Evolutionary conservation across 2,329 filamentous ascomycete genomes (phyloP), one percentile per base, ranked within the genome.

Genomic region (Epichloe festucae): DNA sequence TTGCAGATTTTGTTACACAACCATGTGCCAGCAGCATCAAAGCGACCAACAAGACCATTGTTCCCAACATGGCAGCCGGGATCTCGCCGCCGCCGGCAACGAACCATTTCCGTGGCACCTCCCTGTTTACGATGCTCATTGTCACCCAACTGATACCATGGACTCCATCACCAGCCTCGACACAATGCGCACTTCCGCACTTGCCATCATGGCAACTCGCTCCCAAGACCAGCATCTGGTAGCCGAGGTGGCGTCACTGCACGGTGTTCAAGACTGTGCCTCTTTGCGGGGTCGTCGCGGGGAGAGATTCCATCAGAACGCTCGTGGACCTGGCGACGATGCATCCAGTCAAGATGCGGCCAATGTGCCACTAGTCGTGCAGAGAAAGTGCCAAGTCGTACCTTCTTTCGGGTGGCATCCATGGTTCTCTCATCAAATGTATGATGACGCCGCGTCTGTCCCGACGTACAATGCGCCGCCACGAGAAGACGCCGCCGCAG

Each of bases 381-480:
- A 46, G 21, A 43, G 46, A 15, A 42, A 50, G 38, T 58, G 55
- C 53, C 54, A 51, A 21, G 59, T 74, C 49, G 60, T 91, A 3
- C 85, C 87, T 0, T 81, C 82, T n/a, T 91, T 90, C 67, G 87
- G 87, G 19, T 90, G 87, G 85, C 87, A 93, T 63, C 87, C 87
- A 1, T 93, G 87, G 87, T 91, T 90, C 65, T 85, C 86, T 1
- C 74, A 91, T 64, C 82, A 87, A 57, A 75, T 93, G 59, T 88
- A 82, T 61, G 77, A 83, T 60, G 81, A 87, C 63, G 65, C 62
- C 19, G 62, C 62, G 39, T 34, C 62, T 34, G 59, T 60, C 46
- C 62, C 65, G 35, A 72, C 70, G 0, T 74, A 70, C 53, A 63
- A 65, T 4, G 10, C 44, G 12, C 23, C 50, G 5, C 19, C 48